Percentiles rank a stretch among this genome's conserved stretches.
These are phyloP conservation scores for Termitomyces sp. DNA, from an alignment of 768 basidiomycete species.

Conservation along the genomic window DNA sequence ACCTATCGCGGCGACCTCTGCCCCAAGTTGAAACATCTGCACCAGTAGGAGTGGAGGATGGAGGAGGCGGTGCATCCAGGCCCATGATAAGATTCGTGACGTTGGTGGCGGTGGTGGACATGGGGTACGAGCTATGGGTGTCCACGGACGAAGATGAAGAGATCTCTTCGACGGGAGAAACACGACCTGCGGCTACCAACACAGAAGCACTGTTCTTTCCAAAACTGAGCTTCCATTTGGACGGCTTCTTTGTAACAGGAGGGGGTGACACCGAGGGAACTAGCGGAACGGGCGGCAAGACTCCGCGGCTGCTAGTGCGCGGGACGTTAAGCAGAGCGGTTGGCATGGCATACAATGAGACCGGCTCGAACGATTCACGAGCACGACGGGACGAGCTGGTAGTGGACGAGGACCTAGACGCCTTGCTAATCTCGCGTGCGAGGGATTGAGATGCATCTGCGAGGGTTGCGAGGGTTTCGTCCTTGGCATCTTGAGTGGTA, in stretches of 20 bases:
- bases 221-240: constrained; percentile 82
- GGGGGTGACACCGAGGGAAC: constrained; percentile 18
- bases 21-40: constrained; percentile 41
- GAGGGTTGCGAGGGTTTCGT: constrained; percentile 62
- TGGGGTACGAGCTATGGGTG: constrained; percentile 22
- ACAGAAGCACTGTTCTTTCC: constrained; percentile 46
- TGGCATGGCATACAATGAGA: constrained; percentile 40
- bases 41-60: constrained; percentile 16
- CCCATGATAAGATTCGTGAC: constrained; percentile 74
- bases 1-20: constrained; percentile 37
- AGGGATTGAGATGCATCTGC: constrained; percentile 78
- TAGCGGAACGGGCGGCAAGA: constrained; percentile 15
- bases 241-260: constrained; percentile 68
- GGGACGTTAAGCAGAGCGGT: constrained; percentile 23
- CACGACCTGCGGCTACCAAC: constrained; percentile 26
- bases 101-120: constrained; percentile 72
- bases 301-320: constrained; percentile 14
- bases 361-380: constrained; percentile 35
- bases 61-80: constrained; percentile 40
- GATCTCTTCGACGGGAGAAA: constrained; percentile 36
- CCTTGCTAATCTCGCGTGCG: constrained; percentile 77
- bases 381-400: constrained; percentile 19
- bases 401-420: constrained; percentile 43
- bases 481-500: constrained; percentile 34
- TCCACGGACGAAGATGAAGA: constrained; percentile 25